Conservation (phyloP, 108 stramenopile species). For the Fistulifera pelliculosa region DNA sequence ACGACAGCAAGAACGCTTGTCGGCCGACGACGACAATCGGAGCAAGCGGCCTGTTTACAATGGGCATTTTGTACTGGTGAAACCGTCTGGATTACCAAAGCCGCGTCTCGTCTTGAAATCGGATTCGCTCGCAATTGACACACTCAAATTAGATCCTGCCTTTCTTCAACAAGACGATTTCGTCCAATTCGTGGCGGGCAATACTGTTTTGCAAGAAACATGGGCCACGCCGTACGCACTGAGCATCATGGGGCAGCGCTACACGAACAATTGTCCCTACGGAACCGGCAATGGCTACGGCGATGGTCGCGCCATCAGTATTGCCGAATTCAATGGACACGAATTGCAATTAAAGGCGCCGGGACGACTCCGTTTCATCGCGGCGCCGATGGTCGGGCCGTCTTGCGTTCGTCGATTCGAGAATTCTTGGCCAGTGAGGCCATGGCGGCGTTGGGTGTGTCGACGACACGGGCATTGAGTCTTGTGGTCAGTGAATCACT, state of each 20-base stretch:
- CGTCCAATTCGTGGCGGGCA: slow-evolving; percentile 37
- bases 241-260: slow-evolving; percentile 49
- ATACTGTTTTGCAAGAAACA: slow-evolving; percentile 25
- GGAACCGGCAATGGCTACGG: slow-evolving; percentile 67
- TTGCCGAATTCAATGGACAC: slow-evolving; percentile 43
- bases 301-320: slow-evolving; percentile 58
- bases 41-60: slow-evolving; percentile 39
- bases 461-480: slow-evolving; percentile 69
- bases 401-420: slow-evolving; percentile 75
- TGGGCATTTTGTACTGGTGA: slow-evolving; percentile 46
- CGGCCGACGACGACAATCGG: slow-evolving; percentile 11
- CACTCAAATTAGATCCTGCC: slow-evolving; percentile 13
- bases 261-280: slow-evolving; percentile 47
- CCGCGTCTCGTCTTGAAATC: slow-evolving; percentile 31
- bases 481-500: slow-evolving; percentile 43
- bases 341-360: slow-evolving; percentile 93
- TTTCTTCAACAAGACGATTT: slow-evolving; percentile 27
- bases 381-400: slow-evolving; percentile 85
- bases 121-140: slow-evolving; percentile 14
- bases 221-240: slow-evolving; percentile 78
- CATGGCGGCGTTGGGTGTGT: slow-evolving; percentile 76
- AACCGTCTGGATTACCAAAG: slow-evolving; percentile 40
- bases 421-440: slow-evolving; percentile 87
- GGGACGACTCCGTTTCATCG: slow-evolving; percentile 87
- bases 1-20: neutral